Percentiles rank a stretch among this genome's conserved stretches.
Evolutionary conservation across 495 filamentous ascomycete genomes (phyloP).

Genomic region (Penicillium salamii): DNA sequence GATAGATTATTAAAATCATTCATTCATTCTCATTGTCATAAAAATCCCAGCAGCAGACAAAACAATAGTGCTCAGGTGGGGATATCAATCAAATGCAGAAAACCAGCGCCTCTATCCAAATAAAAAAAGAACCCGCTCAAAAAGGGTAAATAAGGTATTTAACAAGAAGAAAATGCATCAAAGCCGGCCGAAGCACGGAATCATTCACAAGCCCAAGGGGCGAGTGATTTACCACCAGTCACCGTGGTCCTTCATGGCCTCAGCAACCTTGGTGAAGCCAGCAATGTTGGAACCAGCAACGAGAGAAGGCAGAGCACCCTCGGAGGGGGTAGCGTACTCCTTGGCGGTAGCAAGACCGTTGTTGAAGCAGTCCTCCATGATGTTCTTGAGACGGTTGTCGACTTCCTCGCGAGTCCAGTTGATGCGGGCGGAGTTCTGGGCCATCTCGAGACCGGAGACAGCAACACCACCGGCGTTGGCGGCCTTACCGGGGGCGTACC

Average conservation of each 20-base stretch:
- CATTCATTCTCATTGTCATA: slow-evolving; percentile 32
- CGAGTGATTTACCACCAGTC: slow-evolving; percentile 78
- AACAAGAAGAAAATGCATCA: slow-evolving; percentile 23
- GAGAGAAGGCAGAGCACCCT: slow-evolving; percentile 83
- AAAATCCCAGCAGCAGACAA: slow-evolving; percentile 20
- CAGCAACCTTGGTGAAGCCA: slow-evolving; percentile 93
- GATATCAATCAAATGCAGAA: slow-evolving; percentile 33
- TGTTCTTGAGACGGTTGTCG: slow-evolving; percentile 84
- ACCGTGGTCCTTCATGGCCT: slow-evolving; percentile 93
- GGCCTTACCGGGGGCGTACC: slow-evolving; percentile 93
- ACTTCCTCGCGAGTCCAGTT: slow-evolving; percentile 87
- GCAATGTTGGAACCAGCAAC: slow-evolving; percentile 96
- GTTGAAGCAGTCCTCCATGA: slow-evolving; percentile 94
- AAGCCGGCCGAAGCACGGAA: slow-evolving; percentile 13
- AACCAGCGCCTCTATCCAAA: slow-evolving; percentile 42
- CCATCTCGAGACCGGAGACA: slow-evolving; percentile 98
- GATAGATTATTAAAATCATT: slow-evolving; percentile 8
- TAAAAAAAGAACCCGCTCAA: slow-evolving; percentile 29
- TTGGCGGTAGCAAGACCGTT: slow-evolving; percentile 86
- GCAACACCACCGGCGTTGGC: slow-evolving; percentile 98
- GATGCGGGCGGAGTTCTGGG: slow-evolving; percentile 88
- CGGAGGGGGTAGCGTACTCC: slow-evolving; percentile 72
- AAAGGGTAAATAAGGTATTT: slow-evolving; percentile 18
- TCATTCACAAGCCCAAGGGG: slow-evolving; percentile 3
- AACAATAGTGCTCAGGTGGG: slow-evolving; percentile 23